These are phyloP conservation scores for Chrysophaeum taylorii DNA, from an alignment of 352 stramenopile genomes.

Conservation along the genomic window DNA sequence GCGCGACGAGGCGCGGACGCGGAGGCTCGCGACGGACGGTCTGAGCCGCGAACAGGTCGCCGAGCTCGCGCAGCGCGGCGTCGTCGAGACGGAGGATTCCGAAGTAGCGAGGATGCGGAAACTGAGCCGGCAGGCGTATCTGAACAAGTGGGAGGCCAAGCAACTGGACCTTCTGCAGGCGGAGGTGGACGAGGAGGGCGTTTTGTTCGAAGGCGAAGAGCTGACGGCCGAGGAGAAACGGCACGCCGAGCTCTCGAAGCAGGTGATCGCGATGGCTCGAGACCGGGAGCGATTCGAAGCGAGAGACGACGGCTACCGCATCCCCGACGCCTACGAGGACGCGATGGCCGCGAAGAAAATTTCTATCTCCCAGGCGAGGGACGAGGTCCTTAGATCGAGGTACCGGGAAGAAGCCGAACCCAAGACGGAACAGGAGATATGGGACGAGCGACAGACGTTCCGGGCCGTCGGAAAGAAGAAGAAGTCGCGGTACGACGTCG, in stretches of 20 bases:
- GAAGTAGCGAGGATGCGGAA: conserved; percentile 66
- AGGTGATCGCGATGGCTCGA: conserved; percentile 75
- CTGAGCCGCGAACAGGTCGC: conserved; percentile 63
- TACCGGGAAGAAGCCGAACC: conserved; percentile 80
- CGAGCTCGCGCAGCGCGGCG: conserved; percentile 60
- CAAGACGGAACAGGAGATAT: conserved; percentile 94
- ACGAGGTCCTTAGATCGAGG: conserved; percentile 79
- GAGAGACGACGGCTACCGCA: conserved; percentile 59
- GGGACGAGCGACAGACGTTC: conserved; percentile 90
- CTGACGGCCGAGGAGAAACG: conserved; percentile 64
- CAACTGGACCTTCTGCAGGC: conserved; percentile 83
- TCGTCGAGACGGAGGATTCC: conserved; percentile 28
- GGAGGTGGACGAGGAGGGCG: conserved; percentile 61
- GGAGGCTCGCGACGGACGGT: conserved; percentile 30
- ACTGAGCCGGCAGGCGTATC: conserved; percentile 84
- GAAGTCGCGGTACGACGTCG: conserved; percentile 47
- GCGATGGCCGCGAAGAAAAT: too few species aligned
- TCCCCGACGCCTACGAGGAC: conserved; percentile 90
- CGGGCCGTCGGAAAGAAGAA: conserved; percentile 70
- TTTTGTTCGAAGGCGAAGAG: conserved; percentile 62
- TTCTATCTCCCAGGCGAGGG: conserved; percentile 71
- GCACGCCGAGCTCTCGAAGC: conserved; percentile 63
- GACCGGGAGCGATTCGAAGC: conserved; percentile 50
- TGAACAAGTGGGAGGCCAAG: conserved; percentile 93
- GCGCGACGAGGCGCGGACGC: conserved; percentile 37